These are phyloP conservation scores for Alternaria tenuissima DNA, from an alignment of 2,329 filamentous ascomycete species.

Conservation along the genomic window DNA sequence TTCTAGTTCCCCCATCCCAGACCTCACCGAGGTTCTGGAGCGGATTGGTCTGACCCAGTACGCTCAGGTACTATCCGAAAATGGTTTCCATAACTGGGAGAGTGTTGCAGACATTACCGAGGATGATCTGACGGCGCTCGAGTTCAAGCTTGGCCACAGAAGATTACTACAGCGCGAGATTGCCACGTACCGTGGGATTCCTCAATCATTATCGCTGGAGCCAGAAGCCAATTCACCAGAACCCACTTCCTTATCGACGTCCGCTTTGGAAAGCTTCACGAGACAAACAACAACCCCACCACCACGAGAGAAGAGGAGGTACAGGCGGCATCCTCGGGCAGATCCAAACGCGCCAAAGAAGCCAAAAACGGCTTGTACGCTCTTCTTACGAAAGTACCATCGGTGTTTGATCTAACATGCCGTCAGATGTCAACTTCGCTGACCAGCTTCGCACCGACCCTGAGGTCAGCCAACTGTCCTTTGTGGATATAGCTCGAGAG, in stretches of 20 bases:
- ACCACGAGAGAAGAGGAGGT: conserved; percentile 47
- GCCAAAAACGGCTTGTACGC: conserved; percentile 52
- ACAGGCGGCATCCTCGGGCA: conserved; percentile 49
- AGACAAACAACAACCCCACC: conserved; percentile 34
- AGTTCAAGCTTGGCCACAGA: conserved; percentile 53
- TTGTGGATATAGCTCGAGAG: conserved; percentile 51
- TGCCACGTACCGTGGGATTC: conserved; percentile 46
- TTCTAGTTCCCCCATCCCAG: conserved; percentile 28
- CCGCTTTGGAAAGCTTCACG: conserved; percentile 38
- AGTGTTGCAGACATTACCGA: conserved; percentile 53
- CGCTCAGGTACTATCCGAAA: conserved; percentile 37
- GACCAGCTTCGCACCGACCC: conserved; percentile 50
- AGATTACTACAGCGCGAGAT: conserved; percentile 52
- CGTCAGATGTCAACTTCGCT: conserved; percentile 52
- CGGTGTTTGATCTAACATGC: conserved; percentile 15
- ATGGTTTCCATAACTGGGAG: conserved; percentile 51
- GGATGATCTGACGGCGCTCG: conserved; percentile 46
- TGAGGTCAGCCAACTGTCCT: conserved; percentile 46
- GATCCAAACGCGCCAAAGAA: conserved; percentile 51
- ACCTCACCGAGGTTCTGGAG: conserved; percentile 40
- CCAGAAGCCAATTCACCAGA: conserved; percentile 28
- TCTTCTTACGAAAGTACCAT: not conserved
- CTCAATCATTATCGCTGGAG: conserved; percentile 37
- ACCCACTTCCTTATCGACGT: conserved; percentile 38
- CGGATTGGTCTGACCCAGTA: conserved; percentile 45